phyloP scores from a whole-genome alignment of 2,329 filamentous ascomycete species.

The Geoglossum cookeanum region DNA sequence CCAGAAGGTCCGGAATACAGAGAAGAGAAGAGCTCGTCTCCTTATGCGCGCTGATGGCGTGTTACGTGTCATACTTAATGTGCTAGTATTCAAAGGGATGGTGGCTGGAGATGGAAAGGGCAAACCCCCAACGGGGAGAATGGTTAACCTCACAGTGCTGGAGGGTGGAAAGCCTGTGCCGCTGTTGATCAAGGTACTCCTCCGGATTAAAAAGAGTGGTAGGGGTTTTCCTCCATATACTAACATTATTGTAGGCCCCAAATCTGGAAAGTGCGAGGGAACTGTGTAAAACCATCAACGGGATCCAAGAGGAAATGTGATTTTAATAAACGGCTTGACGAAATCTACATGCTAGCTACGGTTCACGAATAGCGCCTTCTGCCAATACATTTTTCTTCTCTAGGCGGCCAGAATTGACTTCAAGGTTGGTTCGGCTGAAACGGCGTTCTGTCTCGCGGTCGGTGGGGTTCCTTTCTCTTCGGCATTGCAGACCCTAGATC shows the following conservation, averaged over 20 bases:
- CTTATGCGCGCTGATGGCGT: constrained; percentile 86
- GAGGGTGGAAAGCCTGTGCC: constrained; percentile 33
- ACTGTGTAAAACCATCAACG: neutral
- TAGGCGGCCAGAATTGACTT: neutral
- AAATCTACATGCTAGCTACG: neutral
- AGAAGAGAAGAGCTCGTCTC: constrained; percentile 39
- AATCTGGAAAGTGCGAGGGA: constrained; percentile 13
- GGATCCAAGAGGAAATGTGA: constrained; percentile 3
- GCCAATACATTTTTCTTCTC: neutral
- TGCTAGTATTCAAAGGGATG: constrained; percentile 58
- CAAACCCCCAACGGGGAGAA: constrained; percentile 48
- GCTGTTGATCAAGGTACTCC: constrained; percentile 36
- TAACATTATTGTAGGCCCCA: neutral
- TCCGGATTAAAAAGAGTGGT: constrained; percentile 23
- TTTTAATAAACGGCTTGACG: neutral
- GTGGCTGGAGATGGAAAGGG: constrained; percentile 48
- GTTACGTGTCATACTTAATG: constrained; percentile 72
- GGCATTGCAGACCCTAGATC: neutral
- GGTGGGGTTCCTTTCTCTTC: neutral
- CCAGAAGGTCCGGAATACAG: too few relatives aligned
- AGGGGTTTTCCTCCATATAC: constrained; percentile 26
- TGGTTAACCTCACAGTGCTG: constrained; percentile 42
- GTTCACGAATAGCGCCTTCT: neutral
- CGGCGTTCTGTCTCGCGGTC: neutral
- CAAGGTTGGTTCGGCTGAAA: neutral